These are phyloP conservation scores for Erodium texanum DNA, from an alignment of 441 rosid genomes.

Conservation along the genomic window DNA sequence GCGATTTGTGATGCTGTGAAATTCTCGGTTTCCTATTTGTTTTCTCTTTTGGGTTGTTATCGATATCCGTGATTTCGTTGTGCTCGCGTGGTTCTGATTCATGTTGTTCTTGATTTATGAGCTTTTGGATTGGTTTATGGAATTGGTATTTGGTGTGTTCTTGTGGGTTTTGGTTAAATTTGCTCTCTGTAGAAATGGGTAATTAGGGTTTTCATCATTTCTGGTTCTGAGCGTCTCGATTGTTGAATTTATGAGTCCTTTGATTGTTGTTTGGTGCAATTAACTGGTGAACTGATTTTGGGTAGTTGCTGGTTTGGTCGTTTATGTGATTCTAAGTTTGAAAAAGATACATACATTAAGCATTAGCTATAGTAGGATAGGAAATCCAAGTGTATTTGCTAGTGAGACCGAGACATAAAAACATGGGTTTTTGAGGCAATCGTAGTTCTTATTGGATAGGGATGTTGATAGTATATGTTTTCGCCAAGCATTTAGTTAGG, in stretches of 20 bases:
- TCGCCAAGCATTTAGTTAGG: neutral
- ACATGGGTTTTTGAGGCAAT: neutral
- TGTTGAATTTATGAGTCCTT: neutral
- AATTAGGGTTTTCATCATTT: neutral
- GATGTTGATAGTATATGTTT: neutral
- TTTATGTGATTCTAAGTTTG: neutral
- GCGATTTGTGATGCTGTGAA: neutral
- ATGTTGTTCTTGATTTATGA: neutral
- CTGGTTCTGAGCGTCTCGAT: neutral
- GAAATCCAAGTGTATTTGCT: neutral
- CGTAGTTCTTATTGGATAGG: neutral
- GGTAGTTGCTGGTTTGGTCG: neutral
- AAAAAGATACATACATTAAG: neutral
- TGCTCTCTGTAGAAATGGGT: neutral
- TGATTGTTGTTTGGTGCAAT: neutral
- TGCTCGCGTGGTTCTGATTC: neutral
- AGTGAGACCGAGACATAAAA: neutral
- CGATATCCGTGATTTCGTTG: neutral
- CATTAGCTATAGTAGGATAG: neutral
- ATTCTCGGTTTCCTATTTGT: neutral
- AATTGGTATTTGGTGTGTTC: no score
- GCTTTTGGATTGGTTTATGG: neutral
- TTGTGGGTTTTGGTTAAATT: neutral
- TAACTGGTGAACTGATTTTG: neutral
- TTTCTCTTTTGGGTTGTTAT: no score